A percentile compares a stretch with the other conserved stretches of the same genome.
Evolutionary conservation across 2,329 filamentous ascomycete genomes (phyloP).

Genomic region (Aureobasidium mangrovei): DNA sequence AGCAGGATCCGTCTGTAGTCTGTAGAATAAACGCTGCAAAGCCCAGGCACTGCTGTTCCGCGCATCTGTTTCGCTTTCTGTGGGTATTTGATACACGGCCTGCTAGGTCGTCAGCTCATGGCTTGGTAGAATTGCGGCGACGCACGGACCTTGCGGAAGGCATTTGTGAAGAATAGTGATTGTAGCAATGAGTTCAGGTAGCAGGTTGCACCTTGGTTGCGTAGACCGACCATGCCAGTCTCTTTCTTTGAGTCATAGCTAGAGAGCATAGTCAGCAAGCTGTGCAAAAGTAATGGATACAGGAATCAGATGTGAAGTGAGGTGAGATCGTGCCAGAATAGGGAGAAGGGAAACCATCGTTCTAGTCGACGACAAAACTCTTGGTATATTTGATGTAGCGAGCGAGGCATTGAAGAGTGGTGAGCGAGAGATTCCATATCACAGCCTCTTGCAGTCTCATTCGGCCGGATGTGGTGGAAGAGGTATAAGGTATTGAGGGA

Average conservation of each 20-base stretch:
- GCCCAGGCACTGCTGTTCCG: conserved; percentile 81
- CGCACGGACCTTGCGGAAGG: conserved; percentile 71
- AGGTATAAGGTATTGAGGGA: too few relatives aligned
- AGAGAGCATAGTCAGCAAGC: neutral
- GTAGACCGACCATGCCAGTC: conserved; percentile 91
- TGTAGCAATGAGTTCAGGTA: conserved; percentile 44
- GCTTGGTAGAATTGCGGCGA: neutral
- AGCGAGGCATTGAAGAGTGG: too few relatives aligned
- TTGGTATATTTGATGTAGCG: too few relatives aligned
- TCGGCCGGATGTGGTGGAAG: too few relatives aligned
- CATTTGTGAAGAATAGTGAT: conserved; percentile 53
- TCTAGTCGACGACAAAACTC: neutral
- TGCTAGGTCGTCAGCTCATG: conserved; percentile 28
- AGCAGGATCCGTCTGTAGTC: conserved; percentile 73
- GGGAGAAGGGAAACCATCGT: neutral
- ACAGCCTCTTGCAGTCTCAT: too few relatives aligned
- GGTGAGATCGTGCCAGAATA: neutral
- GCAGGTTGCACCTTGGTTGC: conserved; percentile 79
- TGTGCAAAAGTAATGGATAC: neutral
- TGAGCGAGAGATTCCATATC: too few relatives aligned
- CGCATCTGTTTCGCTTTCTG: conserved; percentile 69
- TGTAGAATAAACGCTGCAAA: conserved; percentile 87
- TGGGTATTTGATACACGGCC: conserved; percentile 96
- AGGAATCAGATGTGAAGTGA: neutral
- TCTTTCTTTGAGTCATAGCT: conserved; percentile 96